Base-by-base conservation (phyloP, 768 basidiomycete species). In the Tricholoma terreum region DNA sequence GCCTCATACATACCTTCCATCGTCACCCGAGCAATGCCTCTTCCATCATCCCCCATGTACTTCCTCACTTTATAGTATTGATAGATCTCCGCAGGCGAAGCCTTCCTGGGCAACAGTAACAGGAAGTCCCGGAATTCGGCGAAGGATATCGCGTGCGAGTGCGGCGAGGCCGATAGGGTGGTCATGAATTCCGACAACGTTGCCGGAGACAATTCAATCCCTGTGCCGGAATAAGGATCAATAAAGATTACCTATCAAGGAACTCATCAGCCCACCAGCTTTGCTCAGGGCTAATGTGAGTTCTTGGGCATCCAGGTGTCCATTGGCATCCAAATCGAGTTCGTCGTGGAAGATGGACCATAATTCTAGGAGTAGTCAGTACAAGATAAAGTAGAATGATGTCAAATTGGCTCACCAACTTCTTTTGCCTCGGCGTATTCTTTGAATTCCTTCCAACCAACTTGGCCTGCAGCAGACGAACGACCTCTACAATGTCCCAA, bases 331-430 rank as follows among this genome's bases (percentile, higher is more conserved):
- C 59, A 93, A 76, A 74, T 96, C 95, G 50, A 97, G 81, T 64
- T 94, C 90, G 66, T 93, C 80, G 61, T 92, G 91, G 72, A 97
- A 97, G 55, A 94, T 86, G 51, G 83, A 78, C 95, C 95, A 97
- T 19, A 97, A 78, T 71, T 96, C 94, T 92, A 27, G 40, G 45
- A 54, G 57, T 53, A 45, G 12, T 49, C 61, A 58, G 70, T 36
- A 50, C 60, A 58, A 62, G 35, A 60, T 46, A 19, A 27, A 58
- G 50, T 51, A 11, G 24, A 31, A 22, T 8, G 8, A 54, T 14
- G 43, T 6, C 40, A 31, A 80, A 83, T 31, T 30, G 46, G 46
- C 46, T 66, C 67, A 87, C 92, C 92, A 54, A 77, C 80, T 81
- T 94, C 92, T 73, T 94, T 94, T 55, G 79, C 80, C 60, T 87